Percentiles rank a stretch among this genome's conserved stretches.
phyloP scores from a whole-genome alignment of 139 green algal species.

The Coelastrella sp. region DNA sequence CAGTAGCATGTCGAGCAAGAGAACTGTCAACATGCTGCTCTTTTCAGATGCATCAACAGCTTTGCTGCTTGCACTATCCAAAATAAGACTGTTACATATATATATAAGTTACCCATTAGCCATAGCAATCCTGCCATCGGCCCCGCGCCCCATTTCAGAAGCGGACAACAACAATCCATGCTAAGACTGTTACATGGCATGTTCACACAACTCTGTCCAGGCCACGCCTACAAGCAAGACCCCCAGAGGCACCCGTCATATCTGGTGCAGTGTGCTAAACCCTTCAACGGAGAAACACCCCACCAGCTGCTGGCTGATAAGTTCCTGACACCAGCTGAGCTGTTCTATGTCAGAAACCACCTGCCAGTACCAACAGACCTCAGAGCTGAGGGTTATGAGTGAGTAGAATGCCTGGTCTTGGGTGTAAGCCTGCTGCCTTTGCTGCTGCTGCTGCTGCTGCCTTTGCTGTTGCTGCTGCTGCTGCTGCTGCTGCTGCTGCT shows the following conservation, averaged over 20 bases:
- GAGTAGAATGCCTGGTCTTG: not conserved
- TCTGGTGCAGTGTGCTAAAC: constrained; percentile 44
- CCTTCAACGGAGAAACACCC: constrained; percentile 44
- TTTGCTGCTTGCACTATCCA: too few species aligned
- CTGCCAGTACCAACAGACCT: constrained; percentile 28
- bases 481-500: not conserved
- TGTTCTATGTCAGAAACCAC: constrained; percentile 52
- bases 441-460: not conserved
- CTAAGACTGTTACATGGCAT: not conserved
- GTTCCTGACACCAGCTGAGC: constrained; percentile 36
- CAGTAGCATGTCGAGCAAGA: not conserved
- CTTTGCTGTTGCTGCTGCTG: not conserved
- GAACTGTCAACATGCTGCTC: not conserved
- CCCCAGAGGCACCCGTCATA: constrained; percentile 1
- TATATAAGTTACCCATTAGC: too few species aligned
- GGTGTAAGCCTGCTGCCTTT: not conserved
- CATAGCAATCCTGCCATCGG: too few species aligned
- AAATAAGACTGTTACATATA: too few species aligned
- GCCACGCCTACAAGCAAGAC: not conserved
- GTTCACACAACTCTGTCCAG: not conserved
- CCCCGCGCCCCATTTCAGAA: too few species aligned
- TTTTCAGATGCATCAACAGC: not conserved
- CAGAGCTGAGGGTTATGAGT: constrained; percentile 25
- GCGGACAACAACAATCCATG: too few species aligned
- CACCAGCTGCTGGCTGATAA: constrained; percentile 29